phyloP scores from a whole-genome alignment of 1,139 yeast genomes.

The Saccharomyces hybrid region DNA sequence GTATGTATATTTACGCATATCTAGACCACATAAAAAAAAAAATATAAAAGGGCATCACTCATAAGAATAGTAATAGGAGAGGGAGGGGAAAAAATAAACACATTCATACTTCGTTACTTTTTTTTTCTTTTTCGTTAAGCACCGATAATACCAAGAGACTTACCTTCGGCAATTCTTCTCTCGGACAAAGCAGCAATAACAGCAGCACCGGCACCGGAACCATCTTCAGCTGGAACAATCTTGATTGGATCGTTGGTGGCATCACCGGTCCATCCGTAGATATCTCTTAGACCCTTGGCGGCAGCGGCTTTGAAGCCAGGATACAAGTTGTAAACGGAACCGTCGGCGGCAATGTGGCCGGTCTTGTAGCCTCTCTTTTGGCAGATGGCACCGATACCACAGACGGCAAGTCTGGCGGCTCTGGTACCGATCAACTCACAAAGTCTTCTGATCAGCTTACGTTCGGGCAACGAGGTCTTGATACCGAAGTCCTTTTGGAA shows the following conservation, averaged over 20 bases:
- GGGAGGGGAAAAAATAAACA: neutral
- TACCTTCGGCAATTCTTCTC: constrained; percentile 61
- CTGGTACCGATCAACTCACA: constrained; percentile 88
- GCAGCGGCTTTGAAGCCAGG: constrained; percentile 89
- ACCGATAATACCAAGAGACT: constrained; percentile 58
- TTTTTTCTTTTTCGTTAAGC: neutral
- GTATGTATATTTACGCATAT: neutral
- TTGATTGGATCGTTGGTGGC: constrained; percentile 54
- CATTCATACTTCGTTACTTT: neutral
- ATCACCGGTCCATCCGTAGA: constrained; percentile 66
- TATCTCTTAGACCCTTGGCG: constrained; percentile 80
- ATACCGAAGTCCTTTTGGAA: constrained; percentile 55
- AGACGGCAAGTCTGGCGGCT: constrained; percentile 84
- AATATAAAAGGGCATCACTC: neutral
- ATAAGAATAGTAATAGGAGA: neutral
- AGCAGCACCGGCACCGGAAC: constrained; percentile 98
- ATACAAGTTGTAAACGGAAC: constrained; percentile 88
- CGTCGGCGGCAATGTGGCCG: constrained; percentile 95
- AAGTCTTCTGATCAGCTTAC: constrained; percentile 72
- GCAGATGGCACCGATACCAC: constrained; percentile 94
- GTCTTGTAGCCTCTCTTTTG: constrained; percentile 70
- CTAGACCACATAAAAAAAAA: neutral
- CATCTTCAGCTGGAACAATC: constrained; percentile 91
- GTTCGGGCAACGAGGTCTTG: constrained; percentile 65
- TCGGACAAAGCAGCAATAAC: constrained; percentile 90